Conservation (phyloP, 2,329 filamentous ascomycete genomes). For the Paecilomyces dactylethromorphus region DNA sequence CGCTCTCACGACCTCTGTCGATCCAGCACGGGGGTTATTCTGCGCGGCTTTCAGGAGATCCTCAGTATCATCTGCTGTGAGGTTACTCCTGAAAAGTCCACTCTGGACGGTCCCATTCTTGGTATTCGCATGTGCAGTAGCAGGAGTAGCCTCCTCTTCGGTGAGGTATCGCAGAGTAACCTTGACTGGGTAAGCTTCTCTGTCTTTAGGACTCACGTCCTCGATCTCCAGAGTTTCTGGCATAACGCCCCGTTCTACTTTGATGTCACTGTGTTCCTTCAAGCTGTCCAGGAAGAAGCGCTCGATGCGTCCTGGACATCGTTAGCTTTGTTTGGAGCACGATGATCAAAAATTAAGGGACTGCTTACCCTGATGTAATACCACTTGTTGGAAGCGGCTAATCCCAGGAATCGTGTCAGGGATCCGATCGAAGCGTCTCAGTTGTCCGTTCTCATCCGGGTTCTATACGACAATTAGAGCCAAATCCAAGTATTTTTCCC, state of each 20-base stretch:
- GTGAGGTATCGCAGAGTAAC: constrained; percentile 52
- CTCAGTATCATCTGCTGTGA: constrained; percentile 50
- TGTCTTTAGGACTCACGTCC: constrained; percentile 40
- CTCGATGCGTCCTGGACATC: constrained; percentile 49
- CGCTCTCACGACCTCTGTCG: constrained; percentile 37
- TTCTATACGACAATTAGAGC: constrained; percentile 36
- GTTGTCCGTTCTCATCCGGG: constrained; percentile 51
- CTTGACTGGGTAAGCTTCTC: constrained; percentile 53
- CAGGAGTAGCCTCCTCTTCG: constrained; percentile 52
- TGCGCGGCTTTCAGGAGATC: constrained; percentile 38
- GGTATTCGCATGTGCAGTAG: constrained; percentile 16
- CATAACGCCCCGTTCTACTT: constrained; percentile 55
- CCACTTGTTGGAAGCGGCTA: constrained; percentile 44
- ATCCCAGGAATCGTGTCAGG: constrained; percentile 57
- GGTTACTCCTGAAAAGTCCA: constrained; percentile 56
- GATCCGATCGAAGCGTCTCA: constrained; percentile 55
- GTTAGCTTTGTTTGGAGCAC: not conserved
- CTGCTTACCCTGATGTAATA: not conserved
- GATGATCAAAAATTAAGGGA: not conserved
- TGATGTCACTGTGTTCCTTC: constrained; percentile 46
- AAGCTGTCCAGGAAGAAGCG: constrained; percentile 57
- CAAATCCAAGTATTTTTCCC: constrained; percentile 12
- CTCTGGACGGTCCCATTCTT: constrained; percentile 32
- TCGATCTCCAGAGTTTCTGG: constrained; percentile 52
- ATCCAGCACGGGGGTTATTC: constrained; percentile 4